Evolutionary conservation across 106 monocot species (phyloP), one percentile per base, ranked within the genome.

Genomic region (Gastrodia elata): DNA sequence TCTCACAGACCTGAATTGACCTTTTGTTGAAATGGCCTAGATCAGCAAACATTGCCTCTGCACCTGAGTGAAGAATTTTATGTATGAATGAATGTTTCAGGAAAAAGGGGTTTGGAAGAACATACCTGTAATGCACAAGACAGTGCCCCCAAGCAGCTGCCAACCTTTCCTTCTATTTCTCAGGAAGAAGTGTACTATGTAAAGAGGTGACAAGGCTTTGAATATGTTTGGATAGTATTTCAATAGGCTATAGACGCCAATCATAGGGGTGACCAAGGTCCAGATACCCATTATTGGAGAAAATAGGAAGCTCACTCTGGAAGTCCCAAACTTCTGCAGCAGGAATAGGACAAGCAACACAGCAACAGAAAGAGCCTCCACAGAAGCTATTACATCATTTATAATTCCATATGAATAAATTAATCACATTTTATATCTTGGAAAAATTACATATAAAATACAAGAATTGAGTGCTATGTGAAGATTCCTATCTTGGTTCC

Each of bases 11-110:
- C 88, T 92, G 89, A 78, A 93, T 93, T 35, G 93, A 87, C 71
- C 82, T 77, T 82, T 84, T 90, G 77, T 84, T 93, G 83, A 93
- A 93, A 82, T 93, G 93, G 40, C 93, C 93, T 32, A 93, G 83
- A 82, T 93, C 93, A 52, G 93, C 93, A 80, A 93, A 90, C 89
- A 87, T 93, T 22, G 93, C 93, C 78, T 93, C 93, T 1, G 87
- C 81, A 71, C 93, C 93, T 94, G 69, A 30, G 37, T 68, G 22
- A 33, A 48, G 16, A 18, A 67, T 20, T 22, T 15, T 70, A 8
- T 39, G 41, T 5, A 35, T 8, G n/a, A 10, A 48, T 16, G 27
- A n/a, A n/a, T 11, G 26, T 16, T 22, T 0, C 27, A 48, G 13
- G 40, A 7, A 40, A 55, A 3, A 61, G 18, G 38, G 1, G 39